phyloP scores from a whole-genome alignment of 805 yeast species.

The Teunomyces aglyptinius region DNA sequence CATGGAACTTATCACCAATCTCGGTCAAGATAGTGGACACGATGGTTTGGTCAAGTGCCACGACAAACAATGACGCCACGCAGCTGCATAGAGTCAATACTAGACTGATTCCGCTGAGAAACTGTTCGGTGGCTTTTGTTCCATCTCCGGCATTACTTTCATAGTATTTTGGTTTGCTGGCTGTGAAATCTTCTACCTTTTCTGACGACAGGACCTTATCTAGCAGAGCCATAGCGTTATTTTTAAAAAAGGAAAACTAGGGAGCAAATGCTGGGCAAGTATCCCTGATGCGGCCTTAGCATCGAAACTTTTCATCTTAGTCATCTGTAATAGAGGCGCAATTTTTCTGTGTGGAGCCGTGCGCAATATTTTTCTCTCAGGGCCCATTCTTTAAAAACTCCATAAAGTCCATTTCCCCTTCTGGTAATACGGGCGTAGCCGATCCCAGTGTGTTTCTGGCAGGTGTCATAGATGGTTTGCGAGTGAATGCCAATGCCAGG shows the following conservation, averaged over 20 bases:
- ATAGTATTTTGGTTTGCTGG: constrained; percentile 15
- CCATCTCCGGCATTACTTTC: constrained; percentile 46
- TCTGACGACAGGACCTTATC: not conserved
- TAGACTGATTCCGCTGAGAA: constrained; percentile 28
- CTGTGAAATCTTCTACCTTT: not conserved
- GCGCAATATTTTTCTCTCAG: constrained; percentile 4
- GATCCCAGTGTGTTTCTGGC: not conserved
- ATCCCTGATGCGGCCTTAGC: not conserved
- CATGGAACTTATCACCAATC: constrained; percentile 49
- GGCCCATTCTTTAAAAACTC: constrained; percentile 48
- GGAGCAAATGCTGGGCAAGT: not conserved
- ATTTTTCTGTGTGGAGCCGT: not conserved
- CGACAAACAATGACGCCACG: constrained; percentile 31
- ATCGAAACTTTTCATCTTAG: not conserved
- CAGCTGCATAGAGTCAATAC: constrained; percentile 25
- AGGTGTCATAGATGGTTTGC: not conserved
- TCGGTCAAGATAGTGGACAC: constrained; percentile 49
- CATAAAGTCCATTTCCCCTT: constrained; percentile 44
- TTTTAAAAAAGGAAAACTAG: not conserved
- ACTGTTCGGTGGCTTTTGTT: constrained; percentile 34
- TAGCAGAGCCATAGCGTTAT: not conserved
- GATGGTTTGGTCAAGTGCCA: constrained; percentile 62
- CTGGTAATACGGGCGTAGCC: constrained; percentile 14
- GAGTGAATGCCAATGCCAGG: not conserved
- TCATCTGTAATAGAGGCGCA: too few species aligned